Evolutionary conservation across 495 filamentous ascomycete species (phyloP).

Genomic region (Neurospora pannonica): DNA sequence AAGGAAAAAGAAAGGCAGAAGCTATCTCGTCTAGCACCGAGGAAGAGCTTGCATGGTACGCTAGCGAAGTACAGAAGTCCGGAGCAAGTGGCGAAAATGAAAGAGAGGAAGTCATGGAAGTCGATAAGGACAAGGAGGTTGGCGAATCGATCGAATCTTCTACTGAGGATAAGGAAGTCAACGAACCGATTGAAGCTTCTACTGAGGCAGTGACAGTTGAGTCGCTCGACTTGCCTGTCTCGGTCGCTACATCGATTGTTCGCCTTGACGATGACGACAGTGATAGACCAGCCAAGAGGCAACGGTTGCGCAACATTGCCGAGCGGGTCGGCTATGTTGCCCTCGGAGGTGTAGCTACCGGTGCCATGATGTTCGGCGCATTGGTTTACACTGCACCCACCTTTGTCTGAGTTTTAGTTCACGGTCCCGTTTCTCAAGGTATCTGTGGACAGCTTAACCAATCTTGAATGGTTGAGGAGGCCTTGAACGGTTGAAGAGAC

Average conservation of each 20-base stretch:
- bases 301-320: constrained; percentile 22
- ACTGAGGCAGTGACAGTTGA: background rate
- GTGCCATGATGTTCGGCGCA: constrained; percentile 27
- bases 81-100: background rate
- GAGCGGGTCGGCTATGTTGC: constrained; percentile 31
- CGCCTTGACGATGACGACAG: background rate
- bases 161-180: background rate
- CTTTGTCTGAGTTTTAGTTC: constrained; percentile 9
- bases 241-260: background rate
- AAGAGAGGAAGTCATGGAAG: background rate
- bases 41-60: constrained; percentile 16
- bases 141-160: background rate
- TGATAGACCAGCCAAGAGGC: constrained; percentile 20
- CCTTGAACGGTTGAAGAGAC: too few species aligned
- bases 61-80: background rate
- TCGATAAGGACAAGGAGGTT: background rate
- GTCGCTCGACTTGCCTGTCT: background rate
- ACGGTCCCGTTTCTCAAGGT: background rate
- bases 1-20: constrained; percentile 24
- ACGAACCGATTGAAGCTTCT: background rate
- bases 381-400: constrained; percentile 35
- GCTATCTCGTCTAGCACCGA: constrained; percentile 25
- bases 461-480: background rate
- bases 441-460: background rate
- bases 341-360: constrained; percentile 31